phyloP scores from a whole-genome alignment of 2,329 filamentous ascomycete genomes.

The Exophiala xenobiotica region DNA sequence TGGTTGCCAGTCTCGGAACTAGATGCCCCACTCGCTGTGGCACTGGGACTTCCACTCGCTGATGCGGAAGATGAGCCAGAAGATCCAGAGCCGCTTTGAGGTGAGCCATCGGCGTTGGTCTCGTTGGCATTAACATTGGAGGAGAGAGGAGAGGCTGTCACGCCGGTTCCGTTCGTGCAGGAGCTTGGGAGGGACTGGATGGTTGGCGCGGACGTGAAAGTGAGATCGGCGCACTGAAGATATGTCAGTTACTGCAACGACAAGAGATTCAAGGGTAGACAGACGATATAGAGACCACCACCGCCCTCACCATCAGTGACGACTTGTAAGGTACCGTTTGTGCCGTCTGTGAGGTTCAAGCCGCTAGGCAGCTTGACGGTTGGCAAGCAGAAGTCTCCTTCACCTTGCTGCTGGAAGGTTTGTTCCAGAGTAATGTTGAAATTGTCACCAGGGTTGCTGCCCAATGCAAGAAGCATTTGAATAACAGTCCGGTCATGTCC shows the following conservation, averaged over 20 bases:
- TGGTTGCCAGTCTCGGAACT: conserved; percentile 32
- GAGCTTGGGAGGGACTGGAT: conserved; percentile 37
- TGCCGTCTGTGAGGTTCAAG: conserved; percentile 55
- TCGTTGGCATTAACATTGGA: conserved; percentile 52
- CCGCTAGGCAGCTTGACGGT: conserved; percentile 43
- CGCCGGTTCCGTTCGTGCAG: conserved; percentile 60
- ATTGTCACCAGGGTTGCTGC: conserved; percentile 54
- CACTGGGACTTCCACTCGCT: conserved; percentile 12
- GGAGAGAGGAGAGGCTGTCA: conserved; percentile 48
- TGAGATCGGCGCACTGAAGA: conserved; percentile 18
- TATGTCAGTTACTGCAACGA: conserved; percentile 56
- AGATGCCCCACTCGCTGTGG: conserved; percentile 5
- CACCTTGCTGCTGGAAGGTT: conserved; percentile 58
- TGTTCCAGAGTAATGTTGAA: conserved; percentile 69
- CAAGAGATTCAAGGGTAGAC: conserved; percentile 52
- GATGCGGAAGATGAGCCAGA: conserved; percentile 7
- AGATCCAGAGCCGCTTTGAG: conserved; percentile 33
- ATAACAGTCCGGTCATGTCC: conserved; percentile 54
- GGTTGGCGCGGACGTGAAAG: conserved; percentile 24
- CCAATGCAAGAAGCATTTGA: conserved; percentile 55
- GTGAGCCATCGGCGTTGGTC: conserved; percentile 37
- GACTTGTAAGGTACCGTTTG: conserved; percentile 67
- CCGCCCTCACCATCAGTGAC: conserved; percentile 60
- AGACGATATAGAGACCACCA: conserved; percentile 66
- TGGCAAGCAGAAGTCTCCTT: conserved; percentile 66